phyloP scores from a whole-genome alignment of 352 stramenopile species.

The Phytophthora rubi region DNA sequence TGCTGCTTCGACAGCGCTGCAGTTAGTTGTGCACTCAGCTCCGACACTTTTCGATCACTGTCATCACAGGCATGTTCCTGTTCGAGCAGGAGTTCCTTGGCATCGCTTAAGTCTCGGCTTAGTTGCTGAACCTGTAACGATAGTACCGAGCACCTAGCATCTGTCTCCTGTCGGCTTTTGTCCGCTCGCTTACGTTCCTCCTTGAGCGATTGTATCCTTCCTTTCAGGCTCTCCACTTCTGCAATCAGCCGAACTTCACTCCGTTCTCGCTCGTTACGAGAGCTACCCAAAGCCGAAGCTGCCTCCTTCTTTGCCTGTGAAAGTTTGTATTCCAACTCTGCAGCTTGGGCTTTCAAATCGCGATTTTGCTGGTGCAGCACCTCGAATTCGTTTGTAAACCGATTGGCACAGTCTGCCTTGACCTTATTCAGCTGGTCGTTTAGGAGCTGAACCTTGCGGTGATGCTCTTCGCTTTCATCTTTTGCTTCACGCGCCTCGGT shows the following conservation, averaged over 20 bases:
- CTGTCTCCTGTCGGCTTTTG: slow-evolving; percentile 53
- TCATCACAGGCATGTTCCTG: slow-evolving; percentile 73
- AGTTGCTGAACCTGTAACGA: slow-evolving; percentile 64
- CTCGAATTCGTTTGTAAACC: slow-evolving; percentile 61
- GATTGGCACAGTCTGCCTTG: slow-evolving; percentile 62
- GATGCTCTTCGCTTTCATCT: slow-evolving; percentile 72
- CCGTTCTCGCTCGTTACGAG: slow-evolving; percentile 58
- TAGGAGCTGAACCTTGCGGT: slow-evolving; percentile 62
- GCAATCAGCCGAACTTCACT: slow-evolving; percentile 57
- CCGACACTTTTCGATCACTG: slow-evolving; percentile 67
- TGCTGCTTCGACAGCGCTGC: slow-evolving; percentile 78
- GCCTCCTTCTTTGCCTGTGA: slow-evolving; percentile 52
- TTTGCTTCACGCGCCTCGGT: slow-evolving; percentile 61
- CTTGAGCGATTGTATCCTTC: slow-evolving; percentile 51
- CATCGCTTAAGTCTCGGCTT: slow-evolving; percentile 56
- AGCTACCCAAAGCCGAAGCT: slow-evolving; percentile 33
- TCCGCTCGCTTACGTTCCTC: slow-evolving; percentile 68
- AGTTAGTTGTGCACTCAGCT: slow-evolving; percentile 72
- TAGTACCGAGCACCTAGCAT: slow-evolving; percentile 53
- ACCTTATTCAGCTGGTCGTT: slow-evolving; percentile 83
- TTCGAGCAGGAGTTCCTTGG: slow-evolving; percentile 61
- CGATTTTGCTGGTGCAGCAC: slow-evolving; percentile 66
- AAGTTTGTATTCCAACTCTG: slow-evolving; percentile 64
- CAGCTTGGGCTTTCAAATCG: slow-evolving; percentile 56
- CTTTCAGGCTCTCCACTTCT: slow-evolving; percentile 72